Base-by-base conservation (phyloP, 495 filamentous ascomycete species). In the Podospora tetraspora region DNA sequence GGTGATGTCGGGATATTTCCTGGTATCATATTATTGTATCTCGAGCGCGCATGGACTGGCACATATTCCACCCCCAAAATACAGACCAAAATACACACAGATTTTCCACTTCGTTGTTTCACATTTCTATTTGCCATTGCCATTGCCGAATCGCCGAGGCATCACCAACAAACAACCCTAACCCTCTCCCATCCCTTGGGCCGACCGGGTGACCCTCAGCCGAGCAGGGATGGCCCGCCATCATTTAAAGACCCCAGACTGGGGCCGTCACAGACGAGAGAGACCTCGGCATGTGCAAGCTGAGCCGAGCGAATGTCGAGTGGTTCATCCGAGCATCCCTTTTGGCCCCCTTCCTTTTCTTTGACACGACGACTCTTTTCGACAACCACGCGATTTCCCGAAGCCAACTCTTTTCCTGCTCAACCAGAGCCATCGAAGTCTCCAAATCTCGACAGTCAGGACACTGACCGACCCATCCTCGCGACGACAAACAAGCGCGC, bases 251-350 rank as follows among this genome's bases (percentile, higher is more conserved):
- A 29, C 68, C 58, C 30, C 25, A 62, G n/a, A 11, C 57, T 25
- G 61, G 19, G 11, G 29, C 24, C 59, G 52, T 60, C n/a, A 62
- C 22, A 34, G 59, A 30, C 63, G 21, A 52, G 13, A 61, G 58
- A 61, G 68, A 76, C 74, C 74, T 76, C 74, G 74, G 74, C 74
- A 76, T 74, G 70, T 76, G 74, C 71, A 61, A 58, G 61, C 62
- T 66, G 27, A 61, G 63, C 68, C 68, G 68, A 66, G 43, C 63
- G 60, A 69, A 27, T 59, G 64, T 66, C 68, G 57, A 29, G 61
- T 64, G 58, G 67, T 60, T 37, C 61, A 61, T 59, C 56, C 25
- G 43, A 16, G 29, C 62, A 63, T 27, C 29, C 59, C 32, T 37
- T 37, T 59, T 57, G 59, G n/a, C 59, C 32, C 56, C 66, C 24